Base-by-base conservation (phyloP, 192 early-diverging fungal genomes). In the Coemansia sp. region DNA sequence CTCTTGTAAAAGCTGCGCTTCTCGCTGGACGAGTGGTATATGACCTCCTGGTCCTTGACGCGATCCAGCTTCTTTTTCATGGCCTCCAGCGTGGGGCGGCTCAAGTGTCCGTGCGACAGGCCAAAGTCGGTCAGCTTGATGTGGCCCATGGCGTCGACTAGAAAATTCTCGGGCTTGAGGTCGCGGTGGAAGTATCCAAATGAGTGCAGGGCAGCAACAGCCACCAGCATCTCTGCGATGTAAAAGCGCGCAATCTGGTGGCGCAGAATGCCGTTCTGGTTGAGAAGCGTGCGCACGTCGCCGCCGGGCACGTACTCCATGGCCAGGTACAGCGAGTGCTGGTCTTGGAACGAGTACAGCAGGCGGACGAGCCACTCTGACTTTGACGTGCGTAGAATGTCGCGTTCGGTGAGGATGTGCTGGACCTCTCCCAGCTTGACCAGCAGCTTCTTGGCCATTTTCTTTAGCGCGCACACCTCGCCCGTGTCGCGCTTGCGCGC, bases 51-150 rank as follows among this genome's bases (percentile, higher is more conserved):
- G 78, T 88, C 75, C 70, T 89, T 89, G 68, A 89, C 84, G 39
- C 70, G 71, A 47, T 84, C 85, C 39, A 89, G 75, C 71, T 85
- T 86, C 16, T 70, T 57, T 39, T 85, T 84, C 83, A 89, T 76
- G 5, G 74, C 78, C 34, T 83, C 78, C 6, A 86, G 71, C 6
- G 80, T 82, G 3, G 72, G 74, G 4, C 78, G 64, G 66, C 78
- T 92, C 38, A 94, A 38, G 68, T 92, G 90, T 10, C 92, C 94
- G 69, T 95, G 94, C 9, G 92, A 93, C 69, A 95, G 92, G 15
- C 94, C 93, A 83, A 95, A 95, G 78, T 95, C 94, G 2, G 94
- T 95, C 33, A 95, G 90, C 74, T 95, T 94, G 68, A 96, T 88
- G 73, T 96, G 92, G 20, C 94, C 94, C 27, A 84, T 79, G 16